These are phyloP conservation scores for Xylogone sp. DNA, from an alignment of 2,329 filamentous ascomycete genomes.

Conservation along the genomic window DNA sequence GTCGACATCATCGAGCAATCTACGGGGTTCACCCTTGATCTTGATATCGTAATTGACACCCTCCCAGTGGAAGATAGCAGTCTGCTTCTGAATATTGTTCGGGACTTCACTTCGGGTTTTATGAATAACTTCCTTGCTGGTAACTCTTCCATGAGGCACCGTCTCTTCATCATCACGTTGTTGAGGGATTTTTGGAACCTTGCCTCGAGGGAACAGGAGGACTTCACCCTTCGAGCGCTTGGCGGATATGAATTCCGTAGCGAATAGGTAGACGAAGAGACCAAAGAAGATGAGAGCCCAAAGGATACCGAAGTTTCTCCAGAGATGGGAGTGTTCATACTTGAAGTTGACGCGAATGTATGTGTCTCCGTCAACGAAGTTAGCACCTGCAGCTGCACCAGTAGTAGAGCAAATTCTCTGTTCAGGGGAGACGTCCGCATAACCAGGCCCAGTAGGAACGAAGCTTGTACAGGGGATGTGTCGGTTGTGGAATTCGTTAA, in stretches of 20 bases:
- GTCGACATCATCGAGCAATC: slow-evolving; percentile 80
- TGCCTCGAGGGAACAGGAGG: slow-evolving; percentile 67
- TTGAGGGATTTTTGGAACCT: slow-evolving; percentile 36
- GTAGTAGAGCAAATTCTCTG: slow-evolving; percentile 50
- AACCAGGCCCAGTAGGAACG: slow-evolving; percentile 19
- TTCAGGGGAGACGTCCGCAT: slow-evolving; percentile 9
- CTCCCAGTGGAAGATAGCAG: slow-evolving; percentile 50
- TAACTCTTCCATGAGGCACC: slow-evolving; percentile 30
- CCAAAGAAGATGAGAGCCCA: slow-evolving; percentile 61
- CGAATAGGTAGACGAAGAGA: slow-evolving; percentile 54
- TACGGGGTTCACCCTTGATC: slow-evolving; percentile 72
- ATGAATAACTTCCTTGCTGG: slow-evolving; percentile 12
- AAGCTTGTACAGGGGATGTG: slow-evolving; percentile 20
- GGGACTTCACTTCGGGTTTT: slow-evolving; percentile 46
- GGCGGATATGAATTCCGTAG: slow-evolving; percentile 57
- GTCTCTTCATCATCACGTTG: slow-evolving; percentile 7
- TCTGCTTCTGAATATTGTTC: slow-evolving; percentile 34
- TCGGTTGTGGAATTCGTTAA: slow-evolving; percentile 66
- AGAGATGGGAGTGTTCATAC: slow-evolving; percentile 58
- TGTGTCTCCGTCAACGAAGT: slow-evolving; percentile 52
- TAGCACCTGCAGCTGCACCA: slow-evolving; percentile 51
- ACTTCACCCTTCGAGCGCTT: slow-evolving; percentile 74
- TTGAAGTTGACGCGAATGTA: slow-evolving; percentile 53
- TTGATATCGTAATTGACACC: slow-evolving; percentile 56
- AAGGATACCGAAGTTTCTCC: slow-evolving; percentile 69